Evolutionary conservation across 1,139 yeast genomes (phyloP), one percentile per base, ranked within the genome.

Genomic region (Pichia sp.): DNA sequence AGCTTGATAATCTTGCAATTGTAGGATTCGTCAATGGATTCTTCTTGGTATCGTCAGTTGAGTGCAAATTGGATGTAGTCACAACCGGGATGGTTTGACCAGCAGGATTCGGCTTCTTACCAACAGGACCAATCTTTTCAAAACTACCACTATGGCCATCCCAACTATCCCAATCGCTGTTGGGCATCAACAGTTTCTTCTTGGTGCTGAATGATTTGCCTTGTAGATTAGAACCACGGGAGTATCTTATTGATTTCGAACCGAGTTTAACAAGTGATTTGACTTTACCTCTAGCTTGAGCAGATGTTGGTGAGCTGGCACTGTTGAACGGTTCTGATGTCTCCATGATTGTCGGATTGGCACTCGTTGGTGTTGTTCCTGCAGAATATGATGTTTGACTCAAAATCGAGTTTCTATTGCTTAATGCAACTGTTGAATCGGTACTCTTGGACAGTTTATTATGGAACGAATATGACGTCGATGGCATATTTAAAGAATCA

Each of bases 111-210:
- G 66, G 66, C 19, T 55, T 54, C 35, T 57, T 60, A 14, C 66
- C 66, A 24, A 62, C 66, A 5, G 64, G 65, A 0, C 66, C 66
- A 18, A 62, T 30, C 34, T 62, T 62, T 42, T 61, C 67, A 47
- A 62, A 63, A 28, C 58, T 55, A 14, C 62, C 54, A 39, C 49
- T 49, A 45, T 36, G 51, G 11, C 47, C 53, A 44, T 46, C 49
- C 50, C 47, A 49, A n/a, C 48, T 53, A 18, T 46, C 53, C n/a
- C 43, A 21, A 3, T 50, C 38, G 27, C 38, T 40, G 10, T 27
- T 33, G 4, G 33, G 19, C 8, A 22, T 28, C 1, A 14, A 8
- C n/a, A 37, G 33, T 47, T 46, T 32, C 41, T 48, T 28, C 40
- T 46, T 18, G 18, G 17, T 38, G 12, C 31, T 38, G 14, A 44